A percentile compares a stretch with the other conserved stretches of the same genome.
Conservation (phyloP, 352 stramenopile genomes). For the Phytopythium chamaehyphon region DNA sequence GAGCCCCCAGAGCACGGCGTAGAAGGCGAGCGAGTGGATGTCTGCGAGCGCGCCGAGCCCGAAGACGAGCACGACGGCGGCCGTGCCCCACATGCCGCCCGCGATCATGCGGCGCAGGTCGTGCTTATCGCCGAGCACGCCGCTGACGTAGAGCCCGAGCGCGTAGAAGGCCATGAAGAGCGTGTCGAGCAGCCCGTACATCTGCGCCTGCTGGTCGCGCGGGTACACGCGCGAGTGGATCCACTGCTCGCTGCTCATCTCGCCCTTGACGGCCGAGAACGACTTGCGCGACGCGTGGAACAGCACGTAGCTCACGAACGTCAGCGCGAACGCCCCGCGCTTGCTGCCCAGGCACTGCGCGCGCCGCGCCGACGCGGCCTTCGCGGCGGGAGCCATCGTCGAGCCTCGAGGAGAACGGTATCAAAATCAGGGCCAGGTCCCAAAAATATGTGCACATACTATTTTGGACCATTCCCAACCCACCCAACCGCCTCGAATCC, state of each 20-base stretch:
- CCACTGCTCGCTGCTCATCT: constrained; percentile 78
- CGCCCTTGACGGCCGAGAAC: constrained; percentile 80
- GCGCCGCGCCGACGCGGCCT: too few species aligned
- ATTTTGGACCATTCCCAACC: constrained; percentile 9
- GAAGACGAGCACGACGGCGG: constrained; percentile 51
- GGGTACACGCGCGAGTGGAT: constrained; percentile 61
- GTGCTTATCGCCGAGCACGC: constrained; percentile 63
- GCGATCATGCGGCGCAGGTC: constrained; percentile 69
- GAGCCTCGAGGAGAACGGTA: too few species aligned
- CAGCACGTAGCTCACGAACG: constrained; percentile 79
- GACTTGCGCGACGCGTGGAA: constrained; percentile 77
- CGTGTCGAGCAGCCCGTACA: constrained; percentile 79
- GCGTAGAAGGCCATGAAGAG: constrained; percentile 82
- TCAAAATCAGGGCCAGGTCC: too few species aligned
- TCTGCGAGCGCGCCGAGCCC: constrained; percentile 52
- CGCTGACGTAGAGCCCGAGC: constrained; percentile 66
- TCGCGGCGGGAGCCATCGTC: too few species aligned
- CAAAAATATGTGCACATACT: too few species aligned
- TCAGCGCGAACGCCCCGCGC: constrained; percentile 58
- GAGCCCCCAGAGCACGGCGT: constrained; percentile 61
- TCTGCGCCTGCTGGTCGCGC: constrained; percentile 61
- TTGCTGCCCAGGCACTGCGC: constrained; percentile 36
- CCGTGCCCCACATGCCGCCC: constrained; percentile 65
- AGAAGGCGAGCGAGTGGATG: constrained; percentile 68
- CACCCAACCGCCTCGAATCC: constrained; percentile 15